Evolutionary conservation across 1,139 yeast species (phyloP).

Genomic region (Hyphopichia pseudoburtonii): DNA sequence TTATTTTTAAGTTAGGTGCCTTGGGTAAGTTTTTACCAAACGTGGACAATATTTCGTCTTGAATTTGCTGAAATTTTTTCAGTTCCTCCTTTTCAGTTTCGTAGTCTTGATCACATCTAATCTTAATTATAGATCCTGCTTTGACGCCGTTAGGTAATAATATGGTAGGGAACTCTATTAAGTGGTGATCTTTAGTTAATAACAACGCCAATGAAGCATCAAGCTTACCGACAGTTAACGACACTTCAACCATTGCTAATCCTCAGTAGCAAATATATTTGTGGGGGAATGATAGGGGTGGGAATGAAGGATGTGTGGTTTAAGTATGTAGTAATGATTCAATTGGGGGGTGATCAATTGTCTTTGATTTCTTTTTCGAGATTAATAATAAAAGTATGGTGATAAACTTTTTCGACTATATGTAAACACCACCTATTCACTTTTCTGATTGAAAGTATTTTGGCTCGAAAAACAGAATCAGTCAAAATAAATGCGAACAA

Average conservation of each 20-base stretch:
- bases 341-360: background rate
- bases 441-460: no score
- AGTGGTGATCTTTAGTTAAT: constrained; percentile 88
- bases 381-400: no score
- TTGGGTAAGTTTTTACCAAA: constrained; percentile 78
- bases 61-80: constrained; percentile 59
- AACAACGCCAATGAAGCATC: constrained; percentile 93
- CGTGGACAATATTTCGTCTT: constrained; percentile 66
- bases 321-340: no score
- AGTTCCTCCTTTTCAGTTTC: constrained; percentile 65
- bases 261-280: background rate
- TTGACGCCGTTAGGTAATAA: constrained; percentile 85
- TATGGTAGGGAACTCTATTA: constrained; percentile 94
- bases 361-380: no score
- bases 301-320: no score
- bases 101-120: constrained; percentile 80
- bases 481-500: no score
- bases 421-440: no score
- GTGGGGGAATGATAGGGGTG: background rate
- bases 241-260: constrained; percentile 83
- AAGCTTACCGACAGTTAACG: constrained; percentile 90
- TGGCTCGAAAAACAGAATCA: no score
- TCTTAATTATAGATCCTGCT: constrained; percentile 92
- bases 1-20: constrained; percentile 66
- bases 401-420: no score